Evolutionary conservation across 768 basidiomycete genomes (phyloP).

Genomic region (Coprinopsis strossmayeri): DNA sequence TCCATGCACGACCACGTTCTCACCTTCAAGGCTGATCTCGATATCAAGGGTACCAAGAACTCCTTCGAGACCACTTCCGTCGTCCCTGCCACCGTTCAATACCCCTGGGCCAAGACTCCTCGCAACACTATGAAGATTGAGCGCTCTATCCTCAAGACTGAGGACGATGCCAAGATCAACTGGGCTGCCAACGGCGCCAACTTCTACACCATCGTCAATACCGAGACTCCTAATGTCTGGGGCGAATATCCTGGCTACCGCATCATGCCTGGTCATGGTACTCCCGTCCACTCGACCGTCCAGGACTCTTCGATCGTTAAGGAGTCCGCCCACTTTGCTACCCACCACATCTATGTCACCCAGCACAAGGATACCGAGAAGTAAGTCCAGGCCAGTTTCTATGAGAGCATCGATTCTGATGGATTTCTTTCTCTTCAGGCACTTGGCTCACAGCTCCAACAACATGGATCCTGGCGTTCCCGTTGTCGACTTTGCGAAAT

Average conservation of each 20-base stretch:
- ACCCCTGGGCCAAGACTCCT: neutral
- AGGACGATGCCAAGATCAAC: slow-evolving; percentile 5
- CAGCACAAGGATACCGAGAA: slow-evolving; percentile 2
- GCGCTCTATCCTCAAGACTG: slow-evolving; percentile 2
- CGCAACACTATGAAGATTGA: slow-evolving; percentile 2
- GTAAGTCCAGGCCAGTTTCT: neutral
- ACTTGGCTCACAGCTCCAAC: slow-evolving; percentile 1
- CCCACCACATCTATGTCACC: slow-evolving; percentile 5
- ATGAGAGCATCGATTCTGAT: neutral
- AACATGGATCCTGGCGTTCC: slow-evolving; percentile 1
- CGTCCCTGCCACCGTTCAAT: neutral
- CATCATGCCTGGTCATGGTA: slow-evolving; percentile 1
- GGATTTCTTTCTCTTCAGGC: neutral
- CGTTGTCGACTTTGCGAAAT: slow-evolving; percentile 1
- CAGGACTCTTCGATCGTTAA: neutral
- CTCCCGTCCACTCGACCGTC: slow-evolving; percentile 4
- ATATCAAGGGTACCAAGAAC: slow-evolving; percentile 6
- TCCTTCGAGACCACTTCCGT: slow-evolving; percentile 3
- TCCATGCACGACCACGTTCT: slow-evolving; percentile 8
- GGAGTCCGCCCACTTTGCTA: slow-evolving; percentile 1
- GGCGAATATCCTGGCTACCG: slow-evolving; percentile 6
- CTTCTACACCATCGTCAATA: slow-evolving; percentile 2
- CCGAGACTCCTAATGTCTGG: slow-evolving; percentile 3
- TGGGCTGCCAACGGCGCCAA: slow-evolving; percentile 3
- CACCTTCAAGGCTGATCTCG: slow-evolving; percentile 6